Percentiles rank a stretch among this genome's conserved stretches.
phyloP scores from a whole-genome alignment of 192 early-diverging fungal genomes.

The Cetraspora pellucida region DNA sequence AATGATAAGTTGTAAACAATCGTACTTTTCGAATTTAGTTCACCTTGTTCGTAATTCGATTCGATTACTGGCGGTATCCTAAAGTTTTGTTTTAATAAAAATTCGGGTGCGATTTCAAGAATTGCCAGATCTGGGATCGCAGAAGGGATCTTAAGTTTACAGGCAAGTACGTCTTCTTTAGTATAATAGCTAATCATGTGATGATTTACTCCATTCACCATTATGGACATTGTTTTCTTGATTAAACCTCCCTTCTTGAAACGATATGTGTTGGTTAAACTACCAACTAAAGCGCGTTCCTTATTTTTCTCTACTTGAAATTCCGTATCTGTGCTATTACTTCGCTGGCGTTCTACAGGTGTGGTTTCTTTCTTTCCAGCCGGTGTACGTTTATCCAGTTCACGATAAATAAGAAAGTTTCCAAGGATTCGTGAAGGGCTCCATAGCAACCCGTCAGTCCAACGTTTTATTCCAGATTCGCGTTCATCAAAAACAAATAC shows the following conservation, averaged over 20 bases:
- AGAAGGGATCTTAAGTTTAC: conserved; percentile 56
- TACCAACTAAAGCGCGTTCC: conserved; percentile 59
- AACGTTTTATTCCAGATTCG: conserved; percentile 82
- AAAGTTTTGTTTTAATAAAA: conserved; percentile 64
- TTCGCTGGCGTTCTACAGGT: conserved; percentile 33
- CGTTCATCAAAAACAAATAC: conserved; percentile 88
- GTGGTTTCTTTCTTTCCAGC: conserved; percentile 57
- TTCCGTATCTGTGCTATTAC: conserved; percentile 38
- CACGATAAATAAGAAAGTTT: conserved; percentile 82
- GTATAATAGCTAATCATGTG: conserved; percentile 63
- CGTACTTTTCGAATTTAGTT: conserved; percentile 3
- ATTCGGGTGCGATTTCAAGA: conserved; percentile 61
- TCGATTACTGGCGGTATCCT: conserved; percentile 55
- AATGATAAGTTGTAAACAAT: neutral
- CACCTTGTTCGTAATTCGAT: conserved; percentile 40
- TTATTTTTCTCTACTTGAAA: conserved; percentile 51
- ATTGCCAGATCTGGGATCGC: conserved; percentile 55
- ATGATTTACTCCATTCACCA: conserved; percentile 64
- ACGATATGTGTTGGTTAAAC: conserved; percentile 57
- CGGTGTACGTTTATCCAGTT: conserved; percentile 55
- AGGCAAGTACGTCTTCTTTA: conserved; percentile 56
- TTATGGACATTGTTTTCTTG: conserved; percentile 80
- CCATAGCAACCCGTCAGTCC: conserved; percentile 86
- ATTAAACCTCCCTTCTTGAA: conserved; percentile 68
- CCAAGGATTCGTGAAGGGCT: conserved; percentile 81